A percentile compares a stretch with the other conserved stretches of the same genome.
Evolutionary conservation across 2,329 filamentous ascomycete genomes (phyloP).

Genomic region (Pseudogymnoascus sp.): DNA sequence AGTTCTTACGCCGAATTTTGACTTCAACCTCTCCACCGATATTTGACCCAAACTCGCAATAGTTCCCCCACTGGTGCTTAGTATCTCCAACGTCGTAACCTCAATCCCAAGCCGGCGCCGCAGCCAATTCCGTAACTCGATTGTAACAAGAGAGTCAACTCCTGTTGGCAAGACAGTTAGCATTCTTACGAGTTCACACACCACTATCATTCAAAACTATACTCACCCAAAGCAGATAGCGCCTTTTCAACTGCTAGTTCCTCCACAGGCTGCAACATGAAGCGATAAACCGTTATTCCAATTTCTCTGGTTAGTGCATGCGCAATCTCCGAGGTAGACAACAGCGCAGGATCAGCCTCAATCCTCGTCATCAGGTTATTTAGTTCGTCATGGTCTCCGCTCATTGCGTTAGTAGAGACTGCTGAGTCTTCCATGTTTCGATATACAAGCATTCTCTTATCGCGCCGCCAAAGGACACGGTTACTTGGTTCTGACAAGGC

Average conservation of each 20-base stretch:
- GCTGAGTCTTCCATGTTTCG: constrained; percentile 5
- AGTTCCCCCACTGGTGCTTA: background rate
- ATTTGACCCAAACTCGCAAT: background rate
- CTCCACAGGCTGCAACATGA: background rate
- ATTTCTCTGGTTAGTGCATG: background rate
- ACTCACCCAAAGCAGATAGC: background rate
- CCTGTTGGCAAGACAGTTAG: background rate
- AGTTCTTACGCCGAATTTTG: background rate
- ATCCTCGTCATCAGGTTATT: background rate
- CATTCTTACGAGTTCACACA: background rate
- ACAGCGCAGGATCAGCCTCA: background rate
- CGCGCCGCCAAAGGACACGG: constrained; percentile 11
- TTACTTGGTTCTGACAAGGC: constrained; percentile 11
- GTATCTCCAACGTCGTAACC: background rate
- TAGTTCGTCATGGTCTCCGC: background rate
- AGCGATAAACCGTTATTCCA: background rate
- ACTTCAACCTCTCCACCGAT: background rate
- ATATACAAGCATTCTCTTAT: constrained; percentile 12
- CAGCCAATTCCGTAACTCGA: constrained; percentile 17
- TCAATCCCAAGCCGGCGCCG: background rate
- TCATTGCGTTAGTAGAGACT: background rate
- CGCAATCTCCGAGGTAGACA: background rate
- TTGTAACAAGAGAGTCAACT: constrained; percentile 16
- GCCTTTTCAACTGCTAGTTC: background rate
- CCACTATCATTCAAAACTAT: background rate